These are phyloP conservation scores for Forsythia viridissima DNA, from an alignment of 257 asterid species.

Conservation along the genomic window DNA sequence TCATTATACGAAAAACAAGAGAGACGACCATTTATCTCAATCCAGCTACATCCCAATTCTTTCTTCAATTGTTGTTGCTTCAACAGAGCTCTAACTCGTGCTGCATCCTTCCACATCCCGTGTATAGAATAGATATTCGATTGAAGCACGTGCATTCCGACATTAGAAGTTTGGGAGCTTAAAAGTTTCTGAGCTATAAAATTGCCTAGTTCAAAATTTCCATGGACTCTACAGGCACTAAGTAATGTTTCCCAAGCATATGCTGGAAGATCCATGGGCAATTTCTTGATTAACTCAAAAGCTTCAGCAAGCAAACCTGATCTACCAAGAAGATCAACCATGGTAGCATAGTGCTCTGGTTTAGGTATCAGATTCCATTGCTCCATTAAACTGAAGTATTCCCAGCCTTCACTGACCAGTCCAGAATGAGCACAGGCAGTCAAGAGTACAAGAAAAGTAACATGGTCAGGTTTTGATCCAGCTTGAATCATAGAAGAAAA, in stretches of 20 bases:
- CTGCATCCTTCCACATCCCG: conserved; percentile 71
- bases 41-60: conserved; percentile 67
- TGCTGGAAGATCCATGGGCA: conserved; percentile 50
- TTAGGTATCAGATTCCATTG: conserved; percentile 49
- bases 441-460: conserved; percentile 61
- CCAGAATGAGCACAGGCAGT: conserved; percentile 81
- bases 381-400: conserved; percentile 48
- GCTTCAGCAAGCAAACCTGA: conserved; percentile 65
- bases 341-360: conserved; percentile 60
- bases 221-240: conserved; percentile 67
- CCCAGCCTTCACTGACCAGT: conserved; percentile 52
- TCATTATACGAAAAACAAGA: conserved; percentile 42
- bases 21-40: conserved; percentile 56
- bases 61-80: conserved; percentile 40
- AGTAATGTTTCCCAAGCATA: conserved; percentile 61
- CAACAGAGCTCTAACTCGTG: conserved; percentile 43
- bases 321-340: conserved; percentile 67
- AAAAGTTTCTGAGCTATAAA: conserved; percentile 37
- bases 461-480: conserved; percentile 62
- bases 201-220: conserved; percentile 44
- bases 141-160: conserved; percentile 54
- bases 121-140: conserved; percentile 63
- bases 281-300: conserved; percentile 39
- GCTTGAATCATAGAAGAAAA: conserved; percentile 49
- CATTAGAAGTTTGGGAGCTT: conserved; percentile 39